These are phyloP conservation scores for Serendipita sp. DNA, from an alignment of 768 basidiomycete species.

Conservation along the genomic window DNA sequence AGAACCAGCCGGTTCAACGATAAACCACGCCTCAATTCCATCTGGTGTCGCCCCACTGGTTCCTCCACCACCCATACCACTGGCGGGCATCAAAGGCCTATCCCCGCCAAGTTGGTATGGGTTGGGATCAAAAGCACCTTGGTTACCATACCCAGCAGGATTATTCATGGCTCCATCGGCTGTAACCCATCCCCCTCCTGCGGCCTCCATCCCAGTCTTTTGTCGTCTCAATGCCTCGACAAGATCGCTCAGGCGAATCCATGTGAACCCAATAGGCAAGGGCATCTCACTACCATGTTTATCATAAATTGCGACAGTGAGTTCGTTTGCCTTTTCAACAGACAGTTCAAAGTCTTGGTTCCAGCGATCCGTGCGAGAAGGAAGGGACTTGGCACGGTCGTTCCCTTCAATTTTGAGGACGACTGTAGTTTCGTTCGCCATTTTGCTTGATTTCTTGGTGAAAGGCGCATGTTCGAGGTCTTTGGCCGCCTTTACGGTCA, in stretches of 20 bases:
- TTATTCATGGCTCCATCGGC: conserved; percentile 64
- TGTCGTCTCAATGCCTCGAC: conserved; percentile 86
- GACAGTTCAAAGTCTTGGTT: conserved; percentile 93
- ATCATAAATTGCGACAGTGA: conserved; percentile 91
- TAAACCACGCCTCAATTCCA: conserved; percentile 93
- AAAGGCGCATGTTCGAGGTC: conserved; percentile 92
- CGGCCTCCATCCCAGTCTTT: conserved; percentile 73
- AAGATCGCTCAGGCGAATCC: conserved; percentile 86
- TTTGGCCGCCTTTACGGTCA: conserved; percentile 76
- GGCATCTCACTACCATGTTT: conserved; percentile 72
- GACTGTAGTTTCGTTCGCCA: conserved; percentile 68
- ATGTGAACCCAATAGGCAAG: conserved; percentile 82
- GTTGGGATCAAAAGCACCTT: conserved; percentile 22
- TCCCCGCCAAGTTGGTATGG: conserved; percentile 31
- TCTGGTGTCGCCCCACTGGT: conserved; percentile 26
- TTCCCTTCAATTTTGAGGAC: conserved; percentile 95
- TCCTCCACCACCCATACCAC: conserved; percentile 3
- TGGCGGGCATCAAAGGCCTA: conserved; percentile 4
- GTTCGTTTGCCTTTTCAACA: conserved; percentile 96
- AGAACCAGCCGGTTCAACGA: conserved; percentile 94
- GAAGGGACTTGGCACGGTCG: conserved; percentile 79
- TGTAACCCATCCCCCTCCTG: conserved; percentile 85
- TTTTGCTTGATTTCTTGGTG: conserved; percentile 56
- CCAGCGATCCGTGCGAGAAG: conserved; percentile 90
- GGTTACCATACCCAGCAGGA: conserved; percentile 33